phyloP scores from a whole-genome alignment of 495 filamentous ascomycete species.

The Rusavskia elegans region DNA sequence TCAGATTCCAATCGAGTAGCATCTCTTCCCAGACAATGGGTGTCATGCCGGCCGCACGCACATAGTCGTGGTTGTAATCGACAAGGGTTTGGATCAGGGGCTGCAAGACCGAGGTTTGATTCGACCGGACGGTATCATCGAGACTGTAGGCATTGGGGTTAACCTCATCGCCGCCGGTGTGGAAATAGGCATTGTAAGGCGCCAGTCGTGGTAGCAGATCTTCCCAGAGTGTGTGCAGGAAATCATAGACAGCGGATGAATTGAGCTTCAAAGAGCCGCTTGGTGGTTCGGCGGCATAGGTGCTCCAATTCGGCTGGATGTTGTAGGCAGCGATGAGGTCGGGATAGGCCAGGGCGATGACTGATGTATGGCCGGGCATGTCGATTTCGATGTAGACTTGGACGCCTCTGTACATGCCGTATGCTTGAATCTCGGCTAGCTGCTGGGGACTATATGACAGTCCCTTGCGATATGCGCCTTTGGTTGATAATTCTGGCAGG shows the following conservation, averaged over 20 bases:
- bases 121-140: slow-evolving; percentile 54
- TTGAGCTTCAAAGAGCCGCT: slow-evolving; percentile 64
- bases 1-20: slow-evolving; percentile 58
- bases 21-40: slow-evolving; percentile 78
- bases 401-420: slow-evolving; percentile 50
- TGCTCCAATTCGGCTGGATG: slow-evolving; percentile 44
- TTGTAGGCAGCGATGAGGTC: slow-evolving; percentile 61
- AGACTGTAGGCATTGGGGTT: slow-evolving; percentile 56
- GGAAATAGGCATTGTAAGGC: slow-evolving; percentile 56
- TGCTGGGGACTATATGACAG: slow-evolving; percentile 48
- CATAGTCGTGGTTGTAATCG: slow-evolving; percentile 42
- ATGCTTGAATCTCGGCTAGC: slow-evolving; percentile 45
- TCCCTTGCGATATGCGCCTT: slow-evolving; percentile 49
- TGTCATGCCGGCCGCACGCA: slow-evolving; percentile 40
- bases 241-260: slow-evolving; percentile 43
- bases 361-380: slow-evolving; percentile 63
- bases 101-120: slow-evolving; percentile 39
- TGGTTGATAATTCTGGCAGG: slow-evolving; percentile 46
- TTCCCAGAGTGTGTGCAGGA: slow-evolving; percentile 49
- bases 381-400: slow-evolving; percentile 66
- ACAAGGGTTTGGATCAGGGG: slow-evolving; percentile 60
- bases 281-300: slow-evolving; percentile 58
- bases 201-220: slow-evolving; percentile 58
- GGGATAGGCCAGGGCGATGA: slow-evolving; percentile 46
- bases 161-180: slow-evolving; percentile 73